Percentiles rank a stretch among this genome's conserved stretches.
Evolutionary conservation across 495 filamentous ascomycete genomes (phyloP).

Genomic region (Neurospora sp.): DNA sequence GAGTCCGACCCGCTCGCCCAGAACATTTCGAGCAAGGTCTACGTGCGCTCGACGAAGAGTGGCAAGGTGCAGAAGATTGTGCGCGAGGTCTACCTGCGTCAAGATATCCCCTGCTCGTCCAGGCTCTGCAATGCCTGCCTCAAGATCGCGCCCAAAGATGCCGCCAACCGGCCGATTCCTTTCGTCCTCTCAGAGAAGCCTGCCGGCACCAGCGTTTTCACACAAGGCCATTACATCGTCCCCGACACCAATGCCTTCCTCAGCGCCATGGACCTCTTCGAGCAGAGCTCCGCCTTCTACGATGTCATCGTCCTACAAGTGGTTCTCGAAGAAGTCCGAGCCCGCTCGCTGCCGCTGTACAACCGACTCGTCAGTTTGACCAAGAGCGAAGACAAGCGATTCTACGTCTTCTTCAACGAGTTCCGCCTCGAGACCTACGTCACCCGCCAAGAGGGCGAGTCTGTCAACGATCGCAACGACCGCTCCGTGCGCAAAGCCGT

Average conservation of each 20-base stretch:
- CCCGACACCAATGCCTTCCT: conserved; percentile 96
- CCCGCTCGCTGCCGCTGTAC: conserved; percentile 88
- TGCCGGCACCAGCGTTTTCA: conserved; percentile 68
- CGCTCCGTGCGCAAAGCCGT: conserved; percentile 78
- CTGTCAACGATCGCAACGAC: conserved; percentile 95
- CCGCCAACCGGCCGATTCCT: conserved; percentile 59
- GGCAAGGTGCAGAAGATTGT: conserved; percentile 99
- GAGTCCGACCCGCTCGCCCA: conserved; percentile 56
- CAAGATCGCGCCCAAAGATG: conserved; percentile 59
- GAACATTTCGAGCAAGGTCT: conserved; percentile 86
- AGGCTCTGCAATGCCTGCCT: conserved; percentile 71
- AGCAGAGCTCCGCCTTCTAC: conserved; percentile 82
- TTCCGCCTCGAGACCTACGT: conserved; percentile 90
- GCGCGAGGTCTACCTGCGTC: conserved; percentile 85
- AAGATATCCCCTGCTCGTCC: conserved; percentile 97
- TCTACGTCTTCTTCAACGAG: conserved; percentile 98
- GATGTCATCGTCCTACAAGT: conserved; percentile 94
- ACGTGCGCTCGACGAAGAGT: conserved; percentile 80
- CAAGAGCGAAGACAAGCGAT: conserved; percentile 89
- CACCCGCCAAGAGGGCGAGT: conserved; percentile 61
- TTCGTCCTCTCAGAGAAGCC: conserved; percentile 84
- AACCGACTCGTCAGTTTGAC: conserved; percentile 83
- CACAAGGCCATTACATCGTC: conserved; percentile 85
- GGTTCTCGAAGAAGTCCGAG: conserved; percentile 89
- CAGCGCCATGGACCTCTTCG: conserved; percentile 92